Evolutionary conservation across 306 rosid genomes (phyloP), one percentile per base, ranked within the genome.

Genomic region (Gleditsia sinensis): DNA sequence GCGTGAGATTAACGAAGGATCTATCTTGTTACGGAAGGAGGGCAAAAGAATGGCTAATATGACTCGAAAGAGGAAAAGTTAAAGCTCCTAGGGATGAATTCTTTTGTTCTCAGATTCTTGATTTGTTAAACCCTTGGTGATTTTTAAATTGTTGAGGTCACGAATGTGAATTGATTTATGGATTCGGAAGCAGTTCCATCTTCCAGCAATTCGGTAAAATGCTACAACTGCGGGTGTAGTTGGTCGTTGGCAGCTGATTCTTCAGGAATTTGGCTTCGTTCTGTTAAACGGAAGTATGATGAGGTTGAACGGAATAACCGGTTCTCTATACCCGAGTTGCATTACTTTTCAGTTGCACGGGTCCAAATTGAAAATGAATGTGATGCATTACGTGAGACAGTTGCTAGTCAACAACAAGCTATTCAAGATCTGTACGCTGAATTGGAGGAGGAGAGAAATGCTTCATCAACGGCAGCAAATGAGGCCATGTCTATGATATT

Each of bases 401-500:
- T 92, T 9, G 51, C 85, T 50, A 84, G 82, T 70, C 99, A 95
- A 56, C 96, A 87, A 50, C 78, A 86, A 45, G 16, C 92, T 0
- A 83, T 95, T 49, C 95, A 92, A 34, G 85, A 86, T 72, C 72
- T 95, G 83, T 80, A 81, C 59, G 78, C 77, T 2, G 99, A 95
- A 69, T 83, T 95, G 83, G 99, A 95, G 45, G 98, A 90, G 85
- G 99, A 95, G 86, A 88, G 99, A 70, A 92, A 83, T 81, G 99
- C 99, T 2, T 87, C 99, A 21, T 86, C 99, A 0, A 80, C 99
- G 0, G 99, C 99, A 3, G 98, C 99, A 0, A 95, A 79, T 21
- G 99, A 95, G 85, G 93, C 99, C 1, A 92, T 95, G 99, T 87
- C 96, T 1, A 95, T 95, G 99, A 95, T 95, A 53, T 67, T 95